phyloP scores from a whole-genome alignment of 352 stramenopile species.

The Pythium rhizo-oryzae region DNA sequence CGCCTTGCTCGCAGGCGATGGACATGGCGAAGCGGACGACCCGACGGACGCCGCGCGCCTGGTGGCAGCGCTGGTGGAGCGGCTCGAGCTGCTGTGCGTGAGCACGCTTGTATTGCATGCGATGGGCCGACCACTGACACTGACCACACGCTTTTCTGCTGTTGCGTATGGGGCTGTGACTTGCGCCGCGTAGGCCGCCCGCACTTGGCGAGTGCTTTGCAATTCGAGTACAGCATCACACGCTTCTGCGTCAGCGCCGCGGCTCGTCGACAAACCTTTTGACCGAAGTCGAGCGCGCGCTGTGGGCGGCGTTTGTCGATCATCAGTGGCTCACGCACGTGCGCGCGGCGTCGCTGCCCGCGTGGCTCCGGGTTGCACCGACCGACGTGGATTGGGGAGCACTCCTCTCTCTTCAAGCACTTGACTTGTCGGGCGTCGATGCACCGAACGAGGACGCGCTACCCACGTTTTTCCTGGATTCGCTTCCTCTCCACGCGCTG shows the following conservation, averaged over 20 bases:
- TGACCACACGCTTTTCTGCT: too few relatives aligned
- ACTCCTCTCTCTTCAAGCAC: background rate
- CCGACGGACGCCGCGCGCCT: background rate
- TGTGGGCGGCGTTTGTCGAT: constrained; percentile 8
- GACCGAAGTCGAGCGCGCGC: background rate
- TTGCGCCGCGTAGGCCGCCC: background rate
- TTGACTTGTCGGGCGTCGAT: background rate
- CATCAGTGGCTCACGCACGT: constrained; percentile 5
- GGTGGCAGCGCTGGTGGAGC: constrained; percentile 3
- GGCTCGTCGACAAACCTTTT: background rate
- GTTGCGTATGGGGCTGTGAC: background rate
- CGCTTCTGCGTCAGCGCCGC: background rate
- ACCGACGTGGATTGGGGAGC: background rate
- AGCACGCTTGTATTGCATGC: too few relatives aligned
- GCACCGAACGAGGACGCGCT: background rate
- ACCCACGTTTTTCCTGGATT: background rate
- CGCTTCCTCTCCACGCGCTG: constrained; percentile 1
- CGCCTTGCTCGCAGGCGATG: background rate
- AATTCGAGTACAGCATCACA: background rate
- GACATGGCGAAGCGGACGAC: background rate
- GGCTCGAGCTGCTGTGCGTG: constrained; percentile 7
- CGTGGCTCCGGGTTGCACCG: background rate
- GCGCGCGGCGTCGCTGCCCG: background rate
- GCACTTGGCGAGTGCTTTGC: background rate
- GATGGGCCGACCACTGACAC: too few relatives aligned